Base-by-base conservation (phyloP, 345 rosid species). In the Garcia nutans region DNA sequence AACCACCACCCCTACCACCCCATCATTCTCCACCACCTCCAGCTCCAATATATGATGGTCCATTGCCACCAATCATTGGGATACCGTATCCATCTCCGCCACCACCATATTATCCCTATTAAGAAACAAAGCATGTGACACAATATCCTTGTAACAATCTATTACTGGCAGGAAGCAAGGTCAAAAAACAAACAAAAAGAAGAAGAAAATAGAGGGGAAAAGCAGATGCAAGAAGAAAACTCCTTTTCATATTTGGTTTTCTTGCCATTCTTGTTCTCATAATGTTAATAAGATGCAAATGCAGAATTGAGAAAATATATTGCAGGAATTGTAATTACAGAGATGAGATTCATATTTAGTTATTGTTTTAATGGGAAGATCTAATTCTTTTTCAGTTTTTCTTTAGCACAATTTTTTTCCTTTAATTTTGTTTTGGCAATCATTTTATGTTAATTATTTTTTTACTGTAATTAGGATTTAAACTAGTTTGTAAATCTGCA, bases 21-120 rank as follows among this genome's bases (percentile, higher is more conserved):
- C 3, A 0, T 37, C 6, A 37, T 37, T 37, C 41, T 37, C 74
- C 76, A 24, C 76, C 71, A 12, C 82, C 82, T 19, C 80, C 85
- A 6, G 66, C 76, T n/a, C 65, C 73, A 13, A 5, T 7, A 49
- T 68, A 47, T 49, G 19, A 63, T 56, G 78, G 72, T 20, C 87
- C 81, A 16, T 73, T 88, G 37, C 85, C 85, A 69, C 84, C 87
- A 9, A 33, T 81, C 8, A 66, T 12, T 24, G 88, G 82, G 31
- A 56, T 56, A 16, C 70, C 82, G 60, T 84, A 85, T 68, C 75
- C 88, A 26, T 81, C 88, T 31, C 86, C 88, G 6, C 88, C 88
- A 5, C 88, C 90, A 37, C 45, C 56, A 4, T 10, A 20, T 15
- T 54, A 57, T 23, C 16, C 55, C 33, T 42, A 59, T 65, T 50